phyloP scores from a whole-genome alignment of 2,329 filamentous ascomycete genomes.

The Fusarium luffae region DNA sequence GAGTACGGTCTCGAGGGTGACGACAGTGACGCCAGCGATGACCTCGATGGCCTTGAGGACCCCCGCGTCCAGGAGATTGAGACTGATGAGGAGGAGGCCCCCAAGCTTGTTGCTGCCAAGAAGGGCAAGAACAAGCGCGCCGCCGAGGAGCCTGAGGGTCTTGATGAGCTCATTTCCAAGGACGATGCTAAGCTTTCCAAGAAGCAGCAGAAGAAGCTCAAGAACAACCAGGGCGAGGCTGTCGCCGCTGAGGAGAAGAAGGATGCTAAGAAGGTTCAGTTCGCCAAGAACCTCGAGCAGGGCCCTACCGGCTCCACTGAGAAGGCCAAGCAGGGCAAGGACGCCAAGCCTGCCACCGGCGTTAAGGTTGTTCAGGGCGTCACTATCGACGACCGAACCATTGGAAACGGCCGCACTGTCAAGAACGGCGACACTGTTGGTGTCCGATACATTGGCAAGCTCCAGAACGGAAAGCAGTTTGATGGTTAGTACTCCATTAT shows the following conservation, averaged over 20 bases:
- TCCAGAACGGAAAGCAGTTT: constrained; percentile 93
- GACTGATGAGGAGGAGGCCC: constrained; percentile 76
- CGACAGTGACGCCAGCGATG: constrained; percentile 78
- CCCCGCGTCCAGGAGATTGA: constrained; percentile 87
- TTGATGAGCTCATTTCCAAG: constrained; percentile 89
- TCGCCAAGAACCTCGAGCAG: constrained; percentile 98
- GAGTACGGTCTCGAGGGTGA: constrained; percentile 78
- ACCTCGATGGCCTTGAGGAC: constrained; percentile 80
- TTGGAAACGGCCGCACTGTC: constrained; percentile 82
- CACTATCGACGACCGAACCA: constrained; percentile 94
- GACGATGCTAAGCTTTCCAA: constrained; percentile 85
- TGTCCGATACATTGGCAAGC: constrained; percentile 99
- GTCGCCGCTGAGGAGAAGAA: constrained; percentile 71
- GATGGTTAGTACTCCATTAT: constrained; percentile 73
- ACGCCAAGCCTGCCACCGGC: constrained; percentile 60
- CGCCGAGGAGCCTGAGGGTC: constrained; percentile 77
- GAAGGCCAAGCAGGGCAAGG: constrained; percentile 56
- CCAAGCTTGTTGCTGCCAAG: constrained; percentile 68
- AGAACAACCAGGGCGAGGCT: constrained; percentile 97
- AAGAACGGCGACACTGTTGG: constrained; percentile 92
- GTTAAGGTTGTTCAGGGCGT: constrained; percentile 88
- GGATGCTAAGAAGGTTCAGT: constrained; percentile 91
- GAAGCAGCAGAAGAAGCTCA: constrained; percentile 97
- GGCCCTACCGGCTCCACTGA: constrained; percentile 81
- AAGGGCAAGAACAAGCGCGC: constrained; percentile 95